These are phyloP conservation scores for Wallacemonas collosoma DNA, from an alignment of 208 protist species.

Conservation along the genomic window DNA sequence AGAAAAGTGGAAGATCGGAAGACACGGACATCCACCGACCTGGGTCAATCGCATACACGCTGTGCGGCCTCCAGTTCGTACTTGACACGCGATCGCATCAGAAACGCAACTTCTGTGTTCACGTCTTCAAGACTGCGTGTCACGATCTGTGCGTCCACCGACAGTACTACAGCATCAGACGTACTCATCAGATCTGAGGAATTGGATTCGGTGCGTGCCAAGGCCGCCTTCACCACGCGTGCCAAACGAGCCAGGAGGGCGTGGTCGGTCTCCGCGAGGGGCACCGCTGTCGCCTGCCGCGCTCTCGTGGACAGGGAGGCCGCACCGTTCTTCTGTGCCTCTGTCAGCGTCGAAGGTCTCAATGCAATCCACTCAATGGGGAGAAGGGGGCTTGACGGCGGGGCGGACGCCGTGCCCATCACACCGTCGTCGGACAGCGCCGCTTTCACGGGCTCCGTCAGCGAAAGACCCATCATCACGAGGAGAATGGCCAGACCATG, in stretches of 20 bases:
- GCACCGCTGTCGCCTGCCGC: conserved; percentile 1
- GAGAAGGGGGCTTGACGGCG: conserved; percentile 17
- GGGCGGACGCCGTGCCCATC: too few species aligned
- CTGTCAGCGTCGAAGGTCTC: conserved; percentile 29
- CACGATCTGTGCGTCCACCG: not conserved
- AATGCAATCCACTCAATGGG: conserved; percentile 45
- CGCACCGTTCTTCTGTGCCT: too few species aligned
- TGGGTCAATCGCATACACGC: conserved; percentile 14
- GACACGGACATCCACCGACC: not conserved
- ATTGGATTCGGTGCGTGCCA: not conserved
- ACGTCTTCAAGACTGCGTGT: conserved; percentile 30
- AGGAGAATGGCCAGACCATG: conserved; percentile 79
- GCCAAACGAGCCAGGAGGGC: conserved; percentile 28
- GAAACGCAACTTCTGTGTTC: conserved; percentile 50
- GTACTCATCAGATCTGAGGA: not conserved
- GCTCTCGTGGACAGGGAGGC: not conserved
- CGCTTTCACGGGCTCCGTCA: not conserved
- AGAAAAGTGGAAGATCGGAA: not conserved
- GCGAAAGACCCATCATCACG: conserved; percentile 40
- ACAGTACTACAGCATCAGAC: not conserved
- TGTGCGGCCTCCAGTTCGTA: conserved; percentile 60
- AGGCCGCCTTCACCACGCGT: conserved; percentile 15
- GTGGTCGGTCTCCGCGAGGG: conserved; percentile 28
- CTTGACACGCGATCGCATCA: conserved; percentile 59
- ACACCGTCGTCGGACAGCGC: too few species aligned